Percentiles rank a stretch among this genome's conserved stretches.
Conservation (phyloP, 257 asterid genomes). For the Rehmannia glutinosa region DNA sequence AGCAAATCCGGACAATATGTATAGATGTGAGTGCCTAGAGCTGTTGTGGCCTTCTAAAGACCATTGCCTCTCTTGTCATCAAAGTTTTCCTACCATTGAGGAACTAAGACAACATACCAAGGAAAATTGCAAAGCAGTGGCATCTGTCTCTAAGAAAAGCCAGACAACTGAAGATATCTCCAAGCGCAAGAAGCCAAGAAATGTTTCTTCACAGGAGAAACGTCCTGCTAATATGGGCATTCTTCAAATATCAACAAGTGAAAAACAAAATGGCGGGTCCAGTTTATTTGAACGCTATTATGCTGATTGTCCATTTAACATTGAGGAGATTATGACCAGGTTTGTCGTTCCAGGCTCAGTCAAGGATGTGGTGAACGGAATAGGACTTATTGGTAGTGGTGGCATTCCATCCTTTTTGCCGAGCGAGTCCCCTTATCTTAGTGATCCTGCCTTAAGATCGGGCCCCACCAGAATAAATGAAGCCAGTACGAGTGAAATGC, state of each 20-base stretch:
- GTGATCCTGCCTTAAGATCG: slow-evolving; percentile 46
- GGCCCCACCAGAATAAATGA: slow-evolving; percentile 26
- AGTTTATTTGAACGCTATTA: slow-evolving; percentile 24
- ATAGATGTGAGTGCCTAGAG: slow-evolving; percentile 85
- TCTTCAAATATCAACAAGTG: slow-evolving; percentile 31
- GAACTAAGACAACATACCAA: slow-evolving; percentile 51
- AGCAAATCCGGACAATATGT: slow-evolving; percentile 37
- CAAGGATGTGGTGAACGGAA: slow-evolving; percentile 58
- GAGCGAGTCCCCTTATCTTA: slow-evolving; percentile 29
- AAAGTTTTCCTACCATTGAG: slow-evolving; percentile 45
- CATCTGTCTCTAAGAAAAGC: slow-evolving; percentile 35
- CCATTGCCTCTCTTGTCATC: slow-evolving; percentile 79
- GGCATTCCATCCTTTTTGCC: slow-evolving; percentile 57
- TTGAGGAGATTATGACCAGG: slow-evolving; percentile 74
- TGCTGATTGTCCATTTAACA: slow-evolving; percentile 54
- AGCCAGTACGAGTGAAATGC: slow-evolving; percentile 22
- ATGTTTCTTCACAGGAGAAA: slow-evolving; percentile 33
- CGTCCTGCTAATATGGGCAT: slow-evolving; percentile 20
- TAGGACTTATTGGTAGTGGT: slow-evolving; percentile 61
- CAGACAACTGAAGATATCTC: slow-evolving; percentile 37
- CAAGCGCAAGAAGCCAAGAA: slow-evolving; percentile 41
- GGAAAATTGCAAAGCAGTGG: slow-evolving; percentile 43
- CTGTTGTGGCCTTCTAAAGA: slow-evolving; percentile 59
- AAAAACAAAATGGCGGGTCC: slow-evolving; percentile 37
- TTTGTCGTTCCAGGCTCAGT: slow-evolving; percentile 58